Conservation (phyloP, 495 filamentous ascomycete genomes). For the Xanthoparmelia taractica region DNA sequence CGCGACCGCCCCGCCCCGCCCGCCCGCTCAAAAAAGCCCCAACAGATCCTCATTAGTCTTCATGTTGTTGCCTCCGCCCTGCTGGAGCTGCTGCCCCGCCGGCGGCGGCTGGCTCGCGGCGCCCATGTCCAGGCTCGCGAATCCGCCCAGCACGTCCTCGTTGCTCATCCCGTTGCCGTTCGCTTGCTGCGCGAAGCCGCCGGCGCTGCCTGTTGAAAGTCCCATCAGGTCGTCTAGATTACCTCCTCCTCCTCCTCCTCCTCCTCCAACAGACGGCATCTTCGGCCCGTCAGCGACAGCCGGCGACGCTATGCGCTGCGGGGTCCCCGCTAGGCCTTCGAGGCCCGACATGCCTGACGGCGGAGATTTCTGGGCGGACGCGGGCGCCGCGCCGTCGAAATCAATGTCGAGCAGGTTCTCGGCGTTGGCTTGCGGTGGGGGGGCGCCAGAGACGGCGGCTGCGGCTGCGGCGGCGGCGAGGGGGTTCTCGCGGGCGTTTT, state of each 20-base stretch:
- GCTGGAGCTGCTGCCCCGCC: slow-evolving; percentile 37
- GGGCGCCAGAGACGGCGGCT: slow-evolving; percentile 45
- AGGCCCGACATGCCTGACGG: slow-evolving; percentile 54
- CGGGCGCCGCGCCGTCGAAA: slow-evolving; percentile 90
- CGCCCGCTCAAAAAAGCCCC: slow-evolving; percentile 62
- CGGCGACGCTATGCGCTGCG: slow-evolving; percentile 67
- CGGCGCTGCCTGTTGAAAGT: slow-evolving; percentile 53
- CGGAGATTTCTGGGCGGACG: slow-evolving; percentile 70
- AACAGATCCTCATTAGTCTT: slow-evolving; percentile 83
- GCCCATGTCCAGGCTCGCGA: slow-evolving; percentile 70
- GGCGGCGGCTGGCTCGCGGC: slow-evolving; percentile 47
- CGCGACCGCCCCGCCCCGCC: too few species aligned
- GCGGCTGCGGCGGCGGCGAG: slow-evolving; percentile 74
- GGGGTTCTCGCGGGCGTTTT: slow-evolving; percentile 89
- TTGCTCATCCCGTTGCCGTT: slow-evolving; percentile 32
- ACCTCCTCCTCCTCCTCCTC: slow-evolving; percentile 51
- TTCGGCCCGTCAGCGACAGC: slow-evolving; percentile 36
- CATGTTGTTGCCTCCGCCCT: too few species aligned
- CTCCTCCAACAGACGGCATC: slow-evolving; percentile 32
- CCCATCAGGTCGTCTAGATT: slow-evolving; percentile 89
- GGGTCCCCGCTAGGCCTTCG: slow-evolving; percentile 69
- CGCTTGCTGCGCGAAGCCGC: slow-evolving; percentile 16
- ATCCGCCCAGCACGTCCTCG: slow-evolving; percentile 72
- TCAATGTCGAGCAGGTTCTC: slow-evolving; percentile 98
- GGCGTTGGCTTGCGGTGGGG: slow-evolving; percentile 62